A percentile compares a stretch with the other conserved stretches of the same genome.
phyloP scores from a whole-genome alignment of 2,329 filamentous ascomycete species.

The Colletotrichum cordylinicola region DNA sequence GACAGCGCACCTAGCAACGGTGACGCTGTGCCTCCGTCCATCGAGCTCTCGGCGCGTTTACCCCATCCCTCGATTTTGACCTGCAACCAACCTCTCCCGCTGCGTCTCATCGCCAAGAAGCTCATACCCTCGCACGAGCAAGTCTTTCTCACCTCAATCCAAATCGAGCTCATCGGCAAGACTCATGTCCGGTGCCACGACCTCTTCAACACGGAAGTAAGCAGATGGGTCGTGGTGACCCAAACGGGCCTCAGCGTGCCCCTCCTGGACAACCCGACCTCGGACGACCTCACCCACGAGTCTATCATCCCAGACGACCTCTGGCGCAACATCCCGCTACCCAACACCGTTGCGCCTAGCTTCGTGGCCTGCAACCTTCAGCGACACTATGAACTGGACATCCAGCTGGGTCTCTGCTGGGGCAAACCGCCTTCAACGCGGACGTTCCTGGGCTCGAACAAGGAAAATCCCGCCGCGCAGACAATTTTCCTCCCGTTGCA shows the following conservation, averaged over 20 bases:
- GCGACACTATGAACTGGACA: slow-evolving; percentile 82
- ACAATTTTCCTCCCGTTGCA: slow-evolving; percentile 79
- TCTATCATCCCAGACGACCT: slow-evolving; percentile 71
- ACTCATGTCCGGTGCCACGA: slow-evolving; percentile 83
- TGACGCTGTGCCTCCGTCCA: slow-evolving; percentile 60
- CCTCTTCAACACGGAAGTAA: slow-evolving; percentile 71
- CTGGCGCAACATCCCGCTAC: slow-evolving; percentile 77
- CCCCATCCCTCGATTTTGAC: slow-evolving; percentile 89
- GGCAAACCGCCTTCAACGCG: slow-evolving; percentile 54
- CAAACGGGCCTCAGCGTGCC: slow-evolving; percentile 75
- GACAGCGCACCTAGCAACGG: slow-evolving; percentile 23
- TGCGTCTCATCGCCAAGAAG: slow-evolving; percentile 82
- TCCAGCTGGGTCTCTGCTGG: slow-evolving; percentile 80
- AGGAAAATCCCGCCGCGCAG: slow-evolving; percentile 49
- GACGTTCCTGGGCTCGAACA: slow-evolving; percentile 33
- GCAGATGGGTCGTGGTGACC: slow-evolving; percentile 78
- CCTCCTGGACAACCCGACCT: slow-evolving; percentile 62
- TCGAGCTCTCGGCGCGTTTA: slow-evolving; percentile 80
- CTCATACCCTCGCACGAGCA: slow-evolving; percentile 71
- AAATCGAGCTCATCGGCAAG: slow-evolving; percentile 81
- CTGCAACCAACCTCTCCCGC: slow-evolving; percentile 83
- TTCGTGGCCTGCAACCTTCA: slow-evolving; percentile 90
- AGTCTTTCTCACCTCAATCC: slow-evolving; percentile 78
- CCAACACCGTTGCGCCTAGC: slow-evolving; percentile 84
- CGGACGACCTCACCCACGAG: slow-evolving; percentile 67